Conservation (phyloP, 768 basidiomycete genomes). For the Sporobolomyces roseus region DNA sequence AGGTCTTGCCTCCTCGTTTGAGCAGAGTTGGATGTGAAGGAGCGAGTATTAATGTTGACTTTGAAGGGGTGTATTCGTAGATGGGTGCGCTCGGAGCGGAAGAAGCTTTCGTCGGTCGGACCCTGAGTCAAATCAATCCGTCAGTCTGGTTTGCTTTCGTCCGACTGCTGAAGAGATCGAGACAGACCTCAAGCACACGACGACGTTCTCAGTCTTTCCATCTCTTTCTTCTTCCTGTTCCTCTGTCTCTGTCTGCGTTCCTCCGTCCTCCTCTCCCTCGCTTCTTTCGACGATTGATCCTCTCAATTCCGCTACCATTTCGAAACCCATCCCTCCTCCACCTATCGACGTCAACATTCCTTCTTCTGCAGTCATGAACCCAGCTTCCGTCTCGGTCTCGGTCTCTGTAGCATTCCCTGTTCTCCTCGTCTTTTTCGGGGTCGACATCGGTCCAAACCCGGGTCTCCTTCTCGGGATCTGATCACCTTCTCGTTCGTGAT, state of each 20-base stretch:
- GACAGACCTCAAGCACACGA: slow-evolving; percentile 37
- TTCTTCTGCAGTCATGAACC: slow-evolving; percentile 11
- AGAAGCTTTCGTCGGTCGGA: slow-evolving; percentile 24
- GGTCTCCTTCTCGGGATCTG: slow-evolving; percentile 9
- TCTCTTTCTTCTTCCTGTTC: slow-evolving; percentile 15
- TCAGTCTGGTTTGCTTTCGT: no score
- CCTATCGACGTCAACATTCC: not conserved
- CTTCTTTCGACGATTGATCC: slow-evolving; percentile 9
- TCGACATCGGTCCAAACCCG: not conserved
- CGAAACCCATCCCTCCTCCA: not conserved
- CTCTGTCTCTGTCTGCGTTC: slow-evolving; percentile 17
- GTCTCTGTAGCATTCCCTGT: not conserved
- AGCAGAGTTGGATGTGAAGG: slow-evolving; percentile 30
- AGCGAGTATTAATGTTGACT: slow-evolving; percentile 8
- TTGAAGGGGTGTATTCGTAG: not conserved
- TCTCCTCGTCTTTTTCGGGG: not conserved
- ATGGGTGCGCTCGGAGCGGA: not conserved
- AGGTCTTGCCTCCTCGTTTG: slow-evolving; percentile 27
- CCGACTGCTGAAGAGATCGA: no score
- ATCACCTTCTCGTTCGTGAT: not conserved
- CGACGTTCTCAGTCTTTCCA: slow-evolving; percentile 36
- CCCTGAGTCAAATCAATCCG: no score
- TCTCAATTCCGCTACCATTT: no score
- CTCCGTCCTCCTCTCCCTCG: slow-evolving; percentile 2
- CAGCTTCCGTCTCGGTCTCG: slow-evolving; percentile 14